Evolutionary conservation across 1,284 basidiomycete species (phyloP).

Genomic region (Sphagnurus paluster): DNA sequence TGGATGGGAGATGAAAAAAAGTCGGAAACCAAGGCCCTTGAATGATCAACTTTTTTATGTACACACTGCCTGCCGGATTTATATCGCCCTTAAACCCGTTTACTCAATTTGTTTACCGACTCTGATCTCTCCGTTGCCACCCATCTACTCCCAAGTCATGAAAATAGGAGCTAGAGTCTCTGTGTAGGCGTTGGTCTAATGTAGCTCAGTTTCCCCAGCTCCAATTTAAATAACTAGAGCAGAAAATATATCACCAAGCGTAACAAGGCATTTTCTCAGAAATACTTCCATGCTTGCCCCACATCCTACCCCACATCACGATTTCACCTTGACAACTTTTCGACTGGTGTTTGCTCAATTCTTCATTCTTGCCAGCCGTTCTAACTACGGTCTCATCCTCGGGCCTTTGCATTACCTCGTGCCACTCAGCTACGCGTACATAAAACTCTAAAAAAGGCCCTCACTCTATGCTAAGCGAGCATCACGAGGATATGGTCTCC

Average conservation of each 20-base stretch:
- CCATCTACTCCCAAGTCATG: background rate
- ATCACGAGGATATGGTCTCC: constrained; percentile 2
- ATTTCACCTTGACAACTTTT: constrained; percentile 8
- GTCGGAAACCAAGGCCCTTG: constrained; percentile 7
- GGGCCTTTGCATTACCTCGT: constrained; percentile 4
- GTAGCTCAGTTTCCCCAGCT: too few species aligned
- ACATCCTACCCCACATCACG: constrained; percentile 27
- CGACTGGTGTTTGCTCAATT: too few species aligned
- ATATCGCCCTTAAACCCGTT: constrained; percentile 26
- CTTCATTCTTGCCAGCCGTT: background rate
- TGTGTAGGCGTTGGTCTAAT: too few species aligned
- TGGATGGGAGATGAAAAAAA: constrained; percentile 17
- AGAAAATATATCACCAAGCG: too few species aligned
- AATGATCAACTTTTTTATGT: constrained; percentile 28
- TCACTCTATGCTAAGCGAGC: background rate
- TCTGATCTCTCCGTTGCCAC: constrained; percentile 15
- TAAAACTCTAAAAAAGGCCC: constrained; percentile 9
- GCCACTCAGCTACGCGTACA: background rate
- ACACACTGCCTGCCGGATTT: constrained; percentile 28
- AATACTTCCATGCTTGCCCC: constrained; percentile 16
- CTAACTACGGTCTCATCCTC: background rate
- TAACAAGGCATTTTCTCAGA: background rate
- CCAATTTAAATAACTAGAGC: too few species aligned
- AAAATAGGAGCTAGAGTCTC: background rate
- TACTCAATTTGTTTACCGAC: constrained; percentile 4